Evolutionary conservation across 2,329 filamentous ascomycete species (phyloP).

Genomic region (Pseudocercospora cruenta): DNA sequence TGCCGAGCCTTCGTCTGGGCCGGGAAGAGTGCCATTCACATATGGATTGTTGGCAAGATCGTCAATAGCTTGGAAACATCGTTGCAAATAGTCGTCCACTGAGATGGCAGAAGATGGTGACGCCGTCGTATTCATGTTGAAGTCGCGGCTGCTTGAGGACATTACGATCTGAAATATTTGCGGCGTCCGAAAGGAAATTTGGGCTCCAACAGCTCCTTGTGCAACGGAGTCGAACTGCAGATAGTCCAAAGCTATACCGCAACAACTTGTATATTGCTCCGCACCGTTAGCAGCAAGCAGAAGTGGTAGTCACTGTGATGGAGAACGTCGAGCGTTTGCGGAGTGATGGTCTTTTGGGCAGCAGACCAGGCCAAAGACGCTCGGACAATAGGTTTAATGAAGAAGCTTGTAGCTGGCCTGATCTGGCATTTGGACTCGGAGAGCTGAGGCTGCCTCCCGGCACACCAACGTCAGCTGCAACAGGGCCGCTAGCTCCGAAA

Average conservation of each 20-base stretch:
- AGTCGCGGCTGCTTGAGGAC: slow-evolving; percentile 1
- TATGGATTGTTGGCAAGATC: slow-evolving; percentile 9
- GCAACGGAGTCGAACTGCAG: not conserved
- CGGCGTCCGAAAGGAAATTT: not conserved
- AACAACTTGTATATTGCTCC: not conserved
- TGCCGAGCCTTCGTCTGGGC: not conserved
- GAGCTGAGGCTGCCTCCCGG: slow-evolving; percentile 5
- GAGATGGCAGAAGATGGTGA: slow-evolving; percentile 1
- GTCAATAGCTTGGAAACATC: slow-evolving; percentile 6
- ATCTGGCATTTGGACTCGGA: slow-evolving; percentile 3
- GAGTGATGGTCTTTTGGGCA: slow-evolving; percentile 1
- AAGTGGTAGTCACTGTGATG: not conserved
- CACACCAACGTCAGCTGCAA: not conserved
- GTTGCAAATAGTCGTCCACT: slow-evolving; percentile 6
- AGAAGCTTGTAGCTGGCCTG: slow-evolving; percentile 6
- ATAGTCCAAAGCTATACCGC: not conserved
- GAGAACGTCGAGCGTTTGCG: not conserved
- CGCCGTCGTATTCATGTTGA: not conserved
- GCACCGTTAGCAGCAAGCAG: not conserved
- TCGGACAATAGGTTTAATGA: slow-evolving; percentile 11
- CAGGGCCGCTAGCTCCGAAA: not conserved
- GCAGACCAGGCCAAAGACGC: not conserved
- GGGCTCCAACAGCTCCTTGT: not conserved
- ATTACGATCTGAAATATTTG: not conserved
- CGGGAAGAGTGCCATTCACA: slow-evolving; percentile 8